Conservation (phyloP, 2,329 filamentous ascomycete genomes). For the Fusarium udum region DNA sequence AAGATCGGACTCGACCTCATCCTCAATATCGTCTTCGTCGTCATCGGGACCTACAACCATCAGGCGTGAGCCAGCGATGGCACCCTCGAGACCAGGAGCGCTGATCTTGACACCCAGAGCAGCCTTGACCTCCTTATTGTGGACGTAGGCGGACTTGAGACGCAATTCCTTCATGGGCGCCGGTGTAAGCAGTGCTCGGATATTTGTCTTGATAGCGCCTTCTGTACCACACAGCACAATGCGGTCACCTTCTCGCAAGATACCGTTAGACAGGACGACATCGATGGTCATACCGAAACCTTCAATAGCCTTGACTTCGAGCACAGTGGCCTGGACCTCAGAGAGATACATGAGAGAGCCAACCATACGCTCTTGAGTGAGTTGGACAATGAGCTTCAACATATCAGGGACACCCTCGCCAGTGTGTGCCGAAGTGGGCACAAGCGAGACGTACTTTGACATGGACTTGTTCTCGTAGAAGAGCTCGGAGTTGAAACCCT, state of each 20-base stretch:
- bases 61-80: slow-evolving; percentile 94
- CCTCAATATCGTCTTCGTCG: slow-evolving; percentile 95
- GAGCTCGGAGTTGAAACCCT: slow-evolving; percentile 97
- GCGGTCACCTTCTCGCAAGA: slow-evolving; percentile 91
- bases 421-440: slow-evolving; percentile 97
- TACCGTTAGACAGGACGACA: slow-evolving; percentile 94
- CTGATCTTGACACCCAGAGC: slow-evolving; percentile 99
- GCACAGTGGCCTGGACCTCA: slow-evolving; percentile 95
- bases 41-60: slow-evolving; percentile 95
- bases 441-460: slow-evolving; percentile 92
- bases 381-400: slow-evolving; percentile 90
- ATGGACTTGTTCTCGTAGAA: slow-evolving; percentile 99
- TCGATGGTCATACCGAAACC: slow-evolving; percentile 99
- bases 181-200: slow-evolving; percentile 91
- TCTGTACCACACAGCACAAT: slow-evolving; percentile 97
- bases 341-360: slow-evolving; percentile 97
- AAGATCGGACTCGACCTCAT: slow-evolving; percentile 95
- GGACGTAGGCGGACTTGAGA: slow-evolving; percentile 94
- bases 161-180: slow-evolving; percentile 93
- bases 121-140: slow-evolving; percentile 99
- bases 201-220: slow-evolving; percentile 93
- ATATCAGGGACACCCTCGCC: slow-evolving; percentile 99
- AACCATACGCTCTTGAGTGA: slow-evolving; percentile 98
- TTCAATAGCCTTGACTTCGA: slow-evolving; percentile 99
- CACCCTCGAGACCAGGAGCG: slow-evolving; percentile 92